Conservation (phyloP, 805 yeast genomes). For the Ogataea methanolica region DNA sequence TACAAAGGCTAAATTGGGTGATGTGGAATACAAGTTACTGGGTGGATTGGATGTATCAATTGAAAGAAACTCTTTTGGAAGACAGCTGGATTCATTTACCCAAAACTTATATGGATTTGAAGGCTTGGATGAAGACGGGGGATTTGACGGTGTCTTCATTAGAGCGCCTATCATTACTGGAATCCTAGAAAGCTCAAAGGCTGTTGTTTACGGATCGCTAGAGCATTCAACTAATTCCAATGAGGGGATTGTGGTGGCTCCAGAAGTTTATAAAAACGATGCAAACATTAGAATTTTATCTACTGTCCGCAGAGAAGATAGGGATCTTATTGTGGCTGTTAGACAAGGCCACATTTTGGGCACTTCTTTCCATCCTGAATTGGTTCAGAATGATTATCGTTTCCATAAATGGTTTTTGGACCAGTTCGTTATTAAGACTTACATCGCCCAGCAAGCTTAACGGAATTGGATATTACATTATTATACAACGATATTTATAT, state of each 20-base stretch:
- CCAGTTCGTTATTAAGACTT: conserved; percentile 41
- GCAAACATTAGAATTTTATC: conserved; percentile 39
- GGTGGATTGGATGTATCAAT: conserved; percentile 65
- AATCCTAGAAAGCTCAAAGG: not conserved
- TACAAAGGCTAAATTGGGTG: conserved; percentile 44
- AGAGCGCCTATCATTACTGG: conserved; percentile 65
- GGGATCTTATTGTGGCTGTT: conserved; percentile 61
- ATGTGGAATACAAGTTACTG: conserved; percentile 38
- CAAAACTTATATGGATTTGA: conserved; percentile 32
- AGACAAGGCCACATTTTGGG: conserved; percentile 64
- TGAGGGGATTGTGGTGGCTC: conserved; percentile 9
- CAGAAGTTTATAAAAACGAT: conserved; percentile 9
- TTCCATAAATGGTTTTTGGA: conserved; percentile 70
- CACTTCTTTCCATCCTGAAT: conserved; percentile 79
- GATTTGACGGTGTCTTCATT: conserved; percentile 55
- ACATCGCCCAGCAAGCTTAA: not conserved
- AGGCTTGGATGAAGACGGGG: conserved; percentile 17
- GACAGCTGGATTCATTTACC: conserved; percentile 67
- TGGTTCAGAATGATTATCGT: conserved; percentile 45
- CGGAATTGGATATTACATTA: not conserved
- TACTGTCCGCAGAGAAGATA: conserved; percentile 28
- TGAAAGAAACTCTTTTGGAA: conserved; percentile 71
- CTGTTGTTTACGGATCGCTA: too few relatives aligned
- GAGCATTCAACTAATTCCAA: not conserved
- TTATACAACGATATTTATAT: not conserved